These are phyloP conservation scores for Populus tomentosa DNA, from an alignment of 441 rosid species.

Conservation along the genomic window DNA sequence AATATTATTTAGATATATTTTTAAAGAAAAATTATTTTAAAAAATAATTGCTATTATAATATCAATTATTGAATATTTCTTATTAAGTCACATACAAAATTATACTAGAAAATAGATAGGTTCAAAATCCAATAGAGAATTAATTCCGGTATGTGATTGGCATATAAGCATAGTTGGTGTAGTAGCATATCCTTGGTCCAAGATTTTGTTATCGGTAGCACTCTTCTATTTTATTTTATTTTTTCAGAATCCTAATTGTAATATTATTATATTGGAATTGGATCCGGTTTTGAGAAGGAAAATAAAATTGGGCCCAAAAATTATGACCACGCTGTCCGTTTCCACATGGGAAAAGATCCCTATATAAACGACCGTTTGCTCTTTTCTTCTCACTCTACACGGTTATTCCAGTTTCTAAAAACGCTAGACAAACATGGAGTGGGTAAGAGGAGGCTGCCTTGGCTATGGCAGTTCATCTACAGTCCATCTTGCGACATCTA, in stretches of 20 bases:
- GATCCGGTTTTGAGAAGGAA: not conserved
- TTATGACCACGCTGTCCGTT: not conserved
- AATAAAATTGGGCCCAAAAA: not conserved
- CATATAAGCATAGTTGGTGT: not conserved
- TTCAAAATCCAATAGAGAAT: not conserved
- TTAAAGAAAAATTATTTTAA: no score
- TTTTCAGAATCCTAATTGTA: no score
- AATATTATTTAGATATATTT: no score
- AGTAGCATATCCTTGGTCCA: not conserved
- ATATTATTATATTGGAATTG: no score
- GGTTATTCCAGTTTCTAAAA: no score
- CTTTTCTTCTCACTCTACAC: not conserved
- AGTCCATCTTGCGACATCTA: not conserved
- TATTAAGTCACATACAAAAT: not conserved
- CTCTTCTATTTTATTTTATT: no score
- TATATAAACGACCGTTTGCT: not conserved
- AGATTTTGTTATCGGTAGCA: constrained; percentile 1
- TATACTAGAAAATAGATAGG: not conserved
- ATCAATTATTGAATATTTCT: no score
- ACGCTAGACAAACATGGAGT: constrained; percentile 48
- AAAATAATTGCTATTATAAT: no score
- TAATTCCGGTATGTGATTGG: not conserved
- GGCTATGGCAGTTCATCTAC: constrained; percentile 65
- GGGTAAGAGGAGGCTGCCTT: constrained; percentile 68
- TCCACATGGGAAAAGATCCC: not conserved